Percentiles rank a stretch among this genome's conserved stretches.
These are phyloP conservation scores for Cladochytrium replicatum DNA, from an alignment of 192 early-diverging fungal species.

Conservation along the genomic window DNA sequence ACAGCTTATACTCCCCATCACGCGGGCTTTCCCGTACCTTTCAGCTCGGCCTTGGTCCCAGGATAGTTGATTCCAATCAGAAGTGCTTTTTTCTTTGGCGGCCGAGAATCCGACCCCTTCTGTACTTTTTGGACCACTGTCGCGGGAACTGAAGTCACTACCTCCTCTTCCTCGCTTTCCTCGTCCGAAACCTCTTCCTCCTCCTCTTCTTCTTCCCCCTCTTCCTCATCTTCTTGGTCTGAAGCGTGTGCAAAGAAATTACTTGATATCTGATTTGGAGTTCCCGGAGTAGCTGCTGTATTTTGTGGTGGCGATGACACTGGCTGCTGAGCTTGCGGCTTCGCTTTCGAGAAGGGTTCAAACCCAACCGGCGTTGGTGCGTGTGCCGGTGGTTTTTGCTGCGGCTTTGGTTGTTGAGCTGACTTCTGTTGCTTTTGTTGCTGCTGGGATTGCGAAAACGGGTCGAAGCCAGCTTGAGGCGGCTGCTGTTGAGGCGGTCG, in stretches of 20 bases:
- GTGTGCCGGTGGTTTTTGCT: too few species aligned
- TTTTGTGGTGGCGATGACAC: too few species aligned
- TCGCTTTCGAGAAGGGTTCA: too few species aligned
- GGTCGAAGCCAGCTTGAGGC: too few species aligned
- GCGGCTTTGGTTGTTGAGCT: too few species aligned
- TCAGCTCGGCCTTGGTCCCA: slow-evolving; percentile 38
- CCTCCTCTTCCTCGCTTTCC: not conserved
- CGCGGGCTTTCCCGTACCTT: slow-evolving; percentile 11
- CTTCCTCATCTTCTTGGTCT: not conserved
- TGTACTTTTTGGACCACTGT: not conserved
- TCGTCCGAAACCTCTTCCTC: not conserved
- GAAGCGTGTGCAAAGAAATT: not conserved
- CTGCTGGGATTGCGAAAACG: too few species aligned
- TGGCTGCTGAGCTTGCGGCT: too few species aligned
- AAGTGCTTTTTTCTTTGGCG: slow-evolving; percentile 33
- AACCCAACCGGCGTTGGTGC: too few species aligned
- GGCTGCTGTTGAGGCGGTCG: too few species aligned
- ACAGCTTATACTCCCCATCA: not conserved
- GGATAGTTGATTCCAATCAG: slow-evolving; percentile 83
- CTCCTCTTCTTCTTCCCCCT: not conserved
- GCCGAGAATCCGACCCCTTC: not conserved
- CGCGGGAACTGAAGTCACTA: not conserved
- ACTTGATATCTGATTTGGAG: not conserved
- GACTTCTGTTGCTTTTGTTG: too few species aligned
- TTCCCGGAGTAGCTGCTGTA: not conserved